phyloP scores from a whole-genome alignment of 176 grass and related monocot species.

The Bonia amplexicaulis region DNA sequence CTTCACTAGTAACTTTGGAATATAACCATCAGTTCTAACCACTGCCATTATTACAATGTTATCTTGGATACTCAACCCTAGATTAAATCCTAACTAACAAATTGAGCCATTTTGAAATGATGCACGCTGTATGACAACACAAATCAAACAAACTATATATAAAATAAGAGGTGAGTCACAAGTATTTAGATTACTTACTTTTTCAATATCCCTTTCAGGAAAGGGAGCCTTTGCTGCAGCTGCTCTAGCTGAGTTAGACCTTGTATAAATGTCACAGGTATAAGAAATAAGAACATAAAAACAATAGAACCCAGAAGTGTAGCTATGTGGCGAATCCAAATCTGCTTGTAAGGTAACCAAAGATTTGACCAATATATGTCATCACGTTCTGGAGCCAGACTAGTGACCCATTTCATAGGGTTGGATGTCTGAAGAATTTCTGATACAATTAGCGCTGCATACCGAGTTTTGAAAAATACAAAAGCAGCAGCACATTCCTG shows the following conservation, averaged over 20 bases:
- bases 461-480: conserved; percentile 93
- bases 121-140: conserved; percentile 6
- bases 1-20: conserved; percentile 10
- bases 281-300: conserved; percentile 83
- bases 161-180: neutral
- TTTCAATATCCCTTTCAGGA: conserved; percentile 66
- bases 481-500: conserved; percentile 89
- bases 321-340: conserved; percentile 73
- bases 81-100: neutral
- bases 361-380: conserved; percentile 97
- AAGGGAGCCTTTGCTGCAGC: conserved; percentile 71
- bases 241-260: conserved; percentile 78
- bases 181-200: conserved; percentile 44
- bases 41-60: neutral
- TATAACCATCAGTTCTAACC: neutral
- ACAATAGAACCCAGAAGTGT: conserved; percentile 67
- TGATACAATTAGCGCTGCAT: conserved; percentile 68
- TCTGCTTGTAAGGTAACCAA: conserved; percentile 79
- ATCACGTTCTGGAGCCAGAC: conserved; percentile 71
- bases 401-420: conserved; percentile 81
- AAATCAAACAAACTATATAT: neutral
- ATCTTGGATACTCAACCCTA: neutral
- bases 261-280: conserved; percentile 88
- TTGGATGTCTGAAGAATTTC: conserved; percentile 88
- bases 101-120: neutral